Conservation (phyloP, 2,329 filamentous ascomycete species). For the Monosporascus sp. region DNA sequence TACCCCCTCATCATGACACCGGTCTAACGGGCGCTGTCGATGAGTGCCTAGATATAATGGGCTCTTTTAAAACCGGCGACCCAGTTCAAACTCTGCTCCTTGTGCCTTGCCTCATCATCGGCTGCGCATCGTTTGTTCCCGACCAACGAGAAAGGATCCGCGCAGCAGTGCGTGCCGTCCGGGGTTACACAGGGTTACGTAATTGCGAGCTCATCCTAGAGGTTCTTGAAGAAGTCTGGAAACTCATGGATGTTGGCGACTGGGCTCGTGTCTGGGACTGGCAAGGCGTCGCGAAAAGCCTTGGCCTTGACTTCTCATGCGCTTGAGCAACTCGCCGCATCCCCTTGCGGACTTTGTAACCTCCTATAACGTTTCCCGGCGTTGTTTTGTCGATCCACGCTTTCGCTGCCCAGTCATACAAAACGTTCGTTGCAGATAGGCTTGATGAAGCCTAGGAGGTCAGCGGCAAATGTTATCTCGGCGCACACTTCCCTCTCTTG, state of each 20-base stretch:
- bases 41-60: slow-evolving; percentile 49
- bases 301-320: slow-evolving; percentile 54
- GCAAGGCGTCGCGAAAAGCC: slow-evolving; percentile 49
- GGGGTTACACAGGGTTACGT: slow-evolving; percentile 54
- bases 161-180: slow-evolving; percentile 43
- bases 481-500: no score
- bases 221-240: slow-evolving; percentile 55
- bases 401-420: no score
- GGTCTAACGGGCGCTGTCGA: slow-evolving; percentile 51
- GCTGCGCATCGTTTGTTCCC: slow-evolving; percentile 52
- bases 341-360: no score
- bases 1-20: slow-evolving; percentile 43
- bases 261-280: slow-evolving; percentile 60
- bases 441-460: no score
- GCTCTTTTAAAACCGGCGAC: slow-evolving; percentile 51
- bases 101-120: slow-evolving; percentile 56
- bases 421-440: no score
- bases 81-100: slow-evolving; percentile 55
- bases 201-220: slow-evolving; percentile 51
- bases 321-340: slow-evolving; percentile 13
- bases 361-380: no score
- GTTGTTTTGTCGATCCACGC: no score
- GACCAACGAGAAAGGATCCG: slow-evolving; percentile 48
- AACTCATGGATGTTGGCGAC: slow-evolving; percentile 52
- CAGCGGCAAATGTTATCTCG: no score